A percentile compares a stretch with the other conserved stretches of the same genome.
Evolutionary conservation across 306 rosid species (phyloP).

Genomic region (Fragaria iinumae): DNA sequence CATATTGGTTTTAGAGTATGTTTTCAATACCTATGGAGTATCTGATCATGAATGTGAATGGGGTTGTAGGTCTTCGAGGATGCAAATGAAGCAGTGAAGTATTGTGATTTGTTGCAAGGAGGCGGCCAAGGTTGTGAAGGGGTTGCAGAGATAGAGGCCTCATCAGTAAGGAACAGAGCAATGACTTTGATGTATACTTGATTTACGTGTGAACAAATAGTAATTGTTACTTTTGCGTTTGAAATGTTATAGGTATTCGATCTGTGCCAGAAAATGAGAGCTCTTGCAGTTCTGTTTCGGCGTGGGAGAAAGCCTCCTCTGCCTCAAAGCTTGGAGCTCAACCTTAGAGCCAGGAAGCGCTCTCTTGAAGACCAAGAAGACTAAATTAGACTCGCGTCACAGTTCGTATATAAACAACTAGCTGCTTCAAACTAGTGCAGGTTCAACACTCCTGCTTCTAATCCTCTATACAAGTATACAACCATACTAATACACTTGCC

Average conservation of each 20-base stretch:
- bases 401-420: conserved; percentile 23
- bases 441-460: conserved; percentile 4
- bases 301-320: conserved; percentile 91
- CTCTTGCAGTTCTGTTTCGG: conserved; percentile 91
- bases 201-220: not conserved
- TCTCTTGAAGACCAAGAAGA: conserved; percentile 93
- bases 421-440: conserved; percentile 19
- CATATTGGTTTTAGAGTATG: not conserved
- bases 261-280: conserved; percentile 86
- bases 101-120: conserved; percentile 90
- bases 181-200: not conserved
- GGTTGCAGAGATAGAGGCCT: conserved; percentile 95
- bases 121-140: conserved; percentile 96
- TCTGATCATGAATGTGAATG: not conserved
- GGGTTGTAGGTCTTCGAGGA: conserved; percentile 80
- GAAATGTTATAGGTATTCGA: conserved; percentile 61
- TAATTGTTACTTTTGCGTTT: conserved; percentile 9
- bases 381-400: not conserved
- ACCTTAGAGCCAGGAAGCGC: conserved; percentile 72
- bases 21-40: not conserved
- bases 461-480: not conserved
- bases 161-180: conserved; percentile 58
- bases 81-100: conserved; percentile 81
- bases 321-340: conserved; percentile 84
- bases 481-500: not conserved